Base-by-base conservation (phyloP, 257 asterid genomes). In the Echites panduratus region DNA sequence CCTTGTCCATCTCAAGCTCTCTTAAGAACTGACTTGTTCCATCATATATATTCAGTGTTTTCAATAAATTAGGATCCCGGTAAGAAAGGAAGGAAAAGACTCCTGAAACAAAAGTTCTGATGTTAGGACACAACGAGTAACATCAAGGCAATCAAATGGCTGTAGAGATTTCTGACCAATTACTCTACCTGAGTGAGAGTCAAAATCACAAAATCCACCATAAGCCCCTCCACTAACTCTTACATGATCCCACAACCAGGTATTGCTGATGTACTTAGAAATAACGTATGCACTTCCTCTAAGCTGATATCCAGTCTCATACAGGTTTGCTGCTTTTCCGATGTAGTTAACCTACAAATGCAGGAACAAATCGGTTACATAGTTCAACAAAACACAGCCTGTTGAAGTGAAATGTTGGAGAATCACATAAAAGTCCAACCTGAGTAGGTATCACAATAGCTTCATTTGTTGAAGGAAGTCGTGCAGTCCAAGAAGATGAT, bases 141-240 rank as follows among this genome's bases (percentile, higher is more conserved):
- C 38, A 64, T 69, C 40, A 72, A 29, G 7, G 58, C 44, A 73
- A 69, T 7, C 22, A 71, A 63, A 22, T 40, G 71, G 38, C 67
- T 63, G 35, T 70, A 47, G 38, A 75, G 72, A 76, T n/a, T 26
- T 61, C 58, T 47, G 61, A 44, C 62, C 44, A 26, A 70, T 35
- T 53, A 73, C 57, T 68, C 44, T 73, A 89, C 99, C 99, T 76
- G 99, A 95, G 77, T 95, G 96, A 38, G 99, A 77, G 85, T 92
- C 98, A 35, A 95, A 92, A 80, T 90, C 92, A 79, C 99, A 95
- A 78, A 95, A 95, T 54, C 98, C 99, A 70, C 99, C 99, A 86
- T 95, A 95, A 58, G 99, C 99, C 79, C 99, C 99, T 61, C 99
- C 99, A 80, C 99, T 95, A 76, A 95, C 99, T 71, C 99, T 87